Evolutionary conservation across 2,329 filamentous ascomycete species (phyloP).

Genomic region (Ceratocystis alfenasii): DNA sequence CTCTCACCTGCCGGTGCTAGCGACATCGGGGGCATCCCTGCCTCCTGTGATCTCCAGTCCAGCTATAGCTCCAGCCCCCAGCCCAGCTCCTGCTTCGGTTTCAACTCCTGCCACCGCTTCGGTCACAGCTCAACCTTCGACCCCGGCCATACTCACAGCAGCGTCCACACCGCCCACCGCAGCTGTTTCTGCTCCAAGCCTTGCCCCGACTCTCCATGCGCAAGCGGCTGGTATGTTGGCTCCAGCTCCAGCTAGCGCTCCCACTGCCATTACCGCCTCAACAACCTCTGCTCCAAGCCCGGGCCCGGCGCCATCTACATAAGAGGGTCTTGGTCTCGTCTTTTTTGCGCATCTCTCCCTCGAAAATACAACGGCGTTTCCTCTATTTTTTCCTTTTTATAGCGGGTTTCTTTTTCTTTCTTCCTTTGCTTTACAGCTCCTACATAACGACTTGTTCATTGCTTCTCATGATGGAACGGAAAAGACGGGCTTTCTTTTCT

Average conservation of each 20-base stretch:
- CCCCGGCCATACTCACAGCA: neutral
- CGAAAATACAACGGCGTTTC: constrained; percentile 3
- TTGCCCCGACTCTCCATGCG: neutral
- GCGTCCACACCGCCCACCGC: neutral
- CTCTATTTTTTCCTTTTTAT: constrained; percentile 2
- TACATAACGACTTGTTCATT: neutral
- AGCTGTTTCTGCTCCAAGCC: neutral
- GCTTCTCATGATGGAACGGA: constrained; percentile 3
- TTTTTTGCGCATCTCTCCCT: neutral
- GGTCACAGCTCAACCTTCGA: neutral
- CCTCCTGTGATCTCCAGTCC: neutral
- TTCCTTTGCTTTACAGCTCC: constrained; percentile 2
- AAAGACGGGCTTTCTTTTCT: neutral
- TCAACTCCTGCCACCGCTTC: neutral
- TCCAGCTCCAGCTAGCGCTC: too few species aligned
- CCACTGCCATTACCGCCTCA: too few species aligned
- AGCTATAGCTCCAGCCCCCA: neutral
- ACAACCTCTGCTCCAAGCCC: too few species aligned
- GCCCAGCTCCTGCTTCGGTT: neutral
- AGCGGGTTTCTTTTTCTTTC: constrained; percentile 1
- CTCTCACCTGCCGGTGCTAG: too few species aligned
- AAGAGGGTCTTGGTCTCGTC: too few species aligned
- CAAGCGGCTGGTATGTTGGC: neutral
- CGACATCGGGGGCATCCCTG: too few species aligned
- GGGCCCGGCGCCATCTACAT: too few species aligned